Conservation (phyloP, 2,329 filamentous ascomycete species). For the Pseudogymnoascus verrucosus region DNA sequence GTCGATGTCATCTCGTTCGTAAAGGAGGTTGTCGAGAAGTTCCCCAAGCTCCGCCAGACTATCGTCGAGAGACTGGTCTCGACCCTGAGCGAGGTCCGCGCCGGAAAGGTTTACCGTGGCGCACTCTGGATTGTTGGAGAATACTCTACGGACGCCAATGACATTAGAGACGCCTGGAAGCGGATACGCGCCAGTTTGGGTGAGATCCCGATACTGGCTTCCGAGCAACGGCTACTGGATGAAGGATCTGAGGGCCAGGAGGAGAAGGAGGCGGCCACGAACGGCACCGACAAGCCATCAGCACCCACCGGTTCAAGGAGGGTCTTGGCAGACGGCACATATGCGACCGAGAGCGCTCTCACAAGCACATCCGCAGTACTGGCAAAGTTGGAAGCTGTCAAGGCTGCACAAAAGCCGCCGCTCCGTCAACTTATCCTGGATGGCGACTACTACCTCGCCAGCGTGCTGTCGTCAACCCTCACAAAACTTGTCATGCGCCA, state of each 20-base stretch:
- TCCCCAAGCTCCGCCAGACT: constrained; percentile 77
- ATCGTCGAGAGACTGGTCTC: constrained; percentile 86
- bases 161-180: constrained; percentile 96
- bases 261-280: constrained; percentile 54
- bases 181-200: constrained; percentile 87
- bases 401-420: constrained; percentile 92
- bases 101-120: constrained; percentile 93
- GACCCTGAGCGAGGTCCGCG: constrained; percentile 85
- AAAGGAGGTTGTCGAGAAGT: constrained; percentile 98
- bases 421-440: constrained; percentile 91
- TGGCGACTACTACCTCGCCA: constrained; percentile 92
- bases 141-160: constrained; percentile 86
- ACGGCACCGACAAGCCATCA: constrained; percentile 68
- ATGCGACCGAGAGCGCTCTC: constrained; percentile 91
- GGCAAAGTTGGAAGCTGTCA: constrained; percentile 90
- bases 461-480: constrained; percentile 89
- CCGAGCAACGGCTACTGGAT: constrained; percentile 85
- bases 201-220: constrained; percentile 93
- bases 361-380: constrained; percentile 87
- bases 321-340: constrained; percentile 92
- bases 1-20: constrained; percentile 98
- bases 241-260: constrained; percentile 66
- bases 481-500: constrained; percentile 98
- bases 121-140: constrained; percentile 97
- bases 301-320: constrained; percentile 79